Base-by-base conservation (phyloP, 129 eudicot species). In the Saposhnikovia divaricata region DNA sequence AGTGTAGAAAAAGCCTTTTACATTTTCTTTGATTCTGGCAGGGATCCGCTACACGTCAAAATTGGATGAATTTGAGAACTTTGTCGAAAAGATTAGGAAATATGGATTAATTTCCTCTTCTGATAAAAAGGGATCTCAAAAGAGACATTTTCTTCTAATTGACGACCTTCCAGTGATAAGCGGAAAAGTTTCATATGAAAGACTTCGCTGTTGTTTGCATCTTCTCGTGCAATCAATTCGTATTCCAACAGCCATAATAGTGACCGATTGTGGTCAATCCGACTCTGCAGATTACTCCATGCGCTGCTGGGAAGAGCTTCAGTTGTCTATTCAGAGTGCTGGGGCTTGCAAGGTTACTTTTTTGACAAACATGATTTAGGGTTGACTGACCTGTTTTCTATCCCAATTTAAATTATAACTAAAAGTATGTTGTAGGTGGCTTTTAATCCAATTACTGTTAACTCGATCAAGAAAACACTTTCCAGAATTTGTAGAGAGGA, bases 91-190 rank as follows among this genome's bases (percentile, higher is more conserved):
- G 85, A 86, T 83, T 80, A 88, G 96, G 78, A 95, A 95, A 84
- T 95, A 89, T 78, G 96, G 97, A 77, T 47, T 89, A 47, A 84
- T 90, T 82, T 55, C 91, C 45, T 83, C 88, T n/a, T 87, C 96
- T 40, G 34, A 55, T 61, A 82, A 74, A 13, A 75, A 81, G 27
- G 80, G 80, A 75, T 74, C 87, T 21, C 81, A 85, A 75, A 74
- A 87, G 72, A 84, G 89, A 47, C 15, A 80, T 78, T 78, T 90
- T 34, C 90, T 95, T 43, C 81, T 95, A 79, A 89, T 95, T 83
- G 99, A 95, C 83, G 99, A 95, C 86, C 96, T 95, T 81, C 99
- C 99, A 21, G 92, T 89, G 25, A 87, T 87, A 77, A 87, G 89
- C 83, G 99, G 97, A 77, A 89, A 85, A 78, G 57, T 81, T 74